Evolutionary conservation across 768 basidiomycete genomes (phyloP).

Genomic region (Dacryopinax spathularia): DNA sequence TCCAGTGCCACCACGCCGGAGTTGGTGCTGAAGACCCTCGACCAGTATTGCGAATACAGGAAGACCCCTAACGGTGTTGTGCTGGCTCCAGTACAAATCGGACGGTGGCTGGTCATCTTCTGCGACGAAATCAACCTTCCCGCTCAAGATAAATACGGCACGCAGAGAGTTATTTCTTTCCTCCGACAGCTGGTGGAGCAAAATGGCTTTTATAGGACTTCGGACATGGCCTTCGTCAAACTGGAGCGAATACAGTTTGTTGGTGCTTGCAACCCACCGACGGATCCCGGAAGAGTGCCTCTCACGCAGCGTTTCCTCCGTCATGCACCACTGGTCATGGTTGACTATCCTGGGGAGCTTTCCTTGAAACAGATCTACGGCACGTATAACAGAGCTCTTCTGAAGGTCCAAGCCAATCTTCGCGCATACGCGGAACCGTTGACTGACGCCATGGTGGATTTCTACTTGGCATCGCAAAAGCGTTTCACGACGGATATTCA

Average conservation of each 20-base stretch:
- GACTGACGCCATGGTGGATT: constrained; percentile 92
- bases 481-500: constrained; percentile 94
- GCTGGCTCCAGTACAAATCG: constrained; percentile 84
- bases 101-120: constrained; percentile 98
- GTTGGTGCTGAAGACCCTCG: constrained; percentile 96
- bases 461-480: constrained; percentile 87
- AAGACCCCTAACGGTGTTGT: constrained; percentile 98
- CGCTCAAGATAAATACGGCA: constrained; percentile 93
- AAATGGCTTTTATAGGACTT: constrained; percentile 86
- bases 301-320: constrained; percentile 94
- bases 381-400: constrained; percentile 88
- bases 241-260: constrained; percentile 99
- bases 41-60: constrained; percentile 97
- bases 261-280: constrained; percentile 97
- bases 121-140: constrained; percentile 99
- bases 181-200: constrained; percentile 90
- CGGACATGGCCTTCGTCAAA: constrained; percentile 93
- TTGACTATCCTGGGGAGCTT: constrained; percentile 94
- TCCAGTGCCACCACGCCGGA: constrained; percentile 98
- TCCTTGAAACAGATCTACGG: constrained; percentile 98
- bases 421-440: constrained; percentile 86
- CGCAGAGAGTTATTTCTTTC: constrained; percentile 96
- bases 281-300: constrained; percentile 97
- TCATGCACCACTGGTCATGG: constrained; percentile 95
- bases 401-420: constrained; percentile 89